These are phyloP conservation scores for Ceratobasidium sp. DNA, from an alignment of 1,284 basidiomycete genomes.

Conservation along the genomic window DNA sequence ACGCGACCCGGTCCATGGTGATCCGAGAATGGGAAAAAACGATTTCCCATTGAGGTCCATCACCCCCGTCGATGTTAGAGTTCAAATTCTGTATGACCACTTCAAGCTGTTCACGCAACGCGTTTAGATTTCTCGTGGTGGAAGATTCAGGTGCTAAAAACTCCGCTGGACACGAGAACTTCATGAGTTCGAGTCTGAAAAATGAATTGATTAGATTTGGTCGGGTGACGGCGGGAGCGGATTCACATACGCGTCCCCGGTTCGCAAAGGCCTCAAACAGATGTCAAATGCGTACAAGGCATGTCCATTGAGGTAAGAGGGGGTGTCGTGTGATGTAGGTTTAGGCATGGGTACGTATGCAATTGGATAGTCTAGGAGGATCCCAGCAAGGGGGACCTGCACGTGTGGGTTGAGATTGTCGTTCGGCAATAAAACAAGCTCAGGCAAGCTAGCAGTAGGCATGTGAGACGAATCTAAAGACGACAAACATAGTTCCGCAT, in stretches of 20 bases:
- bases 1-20: conserved; percentile 12
- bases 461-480: neutral
- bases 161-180: conserved; percentile 37
- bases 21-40: conserved; percentile 3
- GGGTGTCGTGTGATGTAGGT: neutral
- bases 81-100: conserved; percentile 6
- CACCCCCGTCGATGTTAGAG: conserved; percentile 27
- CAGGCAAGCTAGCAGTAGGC: conserved; percentile 4
- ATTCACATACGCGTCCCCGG: conserved; percentile 30
- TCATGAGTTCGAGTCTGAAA: conserved; percentile 29
- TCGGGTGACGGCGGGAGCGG: neutral
- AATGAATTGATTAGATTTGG: conserved; percentile 12
- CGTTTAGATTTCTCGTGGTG: conserved; percentile 21
- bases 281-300: conserved; percentile 26
- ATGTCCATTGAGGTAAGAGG: conserved; percentile 9
- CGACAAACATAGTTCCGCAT: neutral
- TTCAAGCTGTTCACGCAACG: conserved; percentile 6
- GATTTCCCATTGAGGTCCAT: conserved; percentile 25
- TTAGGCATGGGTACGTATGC: conserved; percentile 17
- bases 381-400: conserved; percentile 29
- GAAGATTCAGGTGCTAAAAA: conserved; percentile 6
- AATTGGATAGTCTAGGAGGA: conserved; percentile 26
- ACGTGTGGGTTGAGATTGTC: conserved; percentile 2
- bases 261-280: conserved; percentile 7
- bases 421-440: conserved; percentile 4